These are phyloP conservation scores for Epichloe gansuensis DNA, from an alignment of 2,329 filamentous ascomycete species.

Conservation along the genomic window DNA sequence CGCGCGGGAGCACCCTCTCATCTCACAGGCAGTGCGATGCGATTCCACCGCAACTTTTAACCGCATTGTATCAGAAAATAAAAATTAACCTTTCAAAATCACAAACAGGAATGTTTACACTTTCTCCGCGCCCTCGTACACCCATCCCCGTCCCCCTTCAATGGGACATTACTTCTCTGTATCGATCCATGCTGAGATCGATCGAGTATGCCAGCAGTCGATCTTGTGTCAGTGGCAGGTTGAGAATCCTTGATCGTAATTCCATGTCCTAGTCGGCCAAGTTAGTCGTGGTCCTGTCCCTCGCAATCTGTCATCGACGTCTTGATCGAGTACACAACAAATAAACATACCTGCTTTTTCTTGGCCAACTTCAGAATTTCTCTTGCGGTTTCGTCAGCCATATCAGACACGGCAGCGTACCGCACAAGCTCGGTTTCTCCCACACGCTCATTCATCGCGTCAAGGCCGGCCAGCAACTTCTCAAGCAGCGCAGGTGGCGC, in stretches of 20 bases:
- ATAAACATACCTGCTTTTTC: conserved; percentile 41
- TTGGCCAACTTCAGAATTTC: conserved; percentile 45
- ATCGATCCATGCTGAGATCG: conserved; percentile 57
- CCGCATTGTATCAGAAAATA: not conserved
- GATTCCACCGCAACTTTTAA: not conserved
- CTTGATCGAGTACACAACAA: too few relatives aligned
- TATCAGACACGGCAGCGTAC: conserved; percentile 66
- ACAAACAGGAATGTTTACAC: not conserved
- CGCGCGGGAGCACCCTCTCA: not conserved
- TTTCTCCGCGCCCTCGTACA: not conserved
- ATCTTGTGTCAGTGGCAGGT: conserved; percentile 60
- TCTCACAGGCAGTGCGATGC: not conserved
- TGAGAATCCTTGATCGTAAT: conserved; percentile 34
- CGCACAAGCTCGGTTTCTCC: conserved; percentile 38
- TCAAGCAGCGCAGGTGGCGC: conserved; percentile 38
- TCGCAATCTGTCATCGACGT: too few relatives aligned
- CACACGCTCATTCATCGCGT: conserved; percentile 37
- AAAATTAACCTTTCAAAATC: not conserved
- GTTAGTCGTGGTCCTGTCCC: conserved; percentile 1
- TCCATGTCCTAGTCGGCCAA: conserved; percentile 20
- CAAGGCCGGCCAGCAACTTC: conserved; percentile 43
- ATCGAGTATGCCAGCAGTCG: conserved; percentile 57
- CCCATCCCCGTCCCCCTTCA: conserved; percentile 8
- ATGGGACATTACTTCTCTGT: conserved; percentile 48
- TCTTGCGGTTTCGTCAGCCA: conserved; percentile 61